Conservation (phyloP, 1,284 basidiomycete genomes). For the Clitocybe nebularis region DNA sequence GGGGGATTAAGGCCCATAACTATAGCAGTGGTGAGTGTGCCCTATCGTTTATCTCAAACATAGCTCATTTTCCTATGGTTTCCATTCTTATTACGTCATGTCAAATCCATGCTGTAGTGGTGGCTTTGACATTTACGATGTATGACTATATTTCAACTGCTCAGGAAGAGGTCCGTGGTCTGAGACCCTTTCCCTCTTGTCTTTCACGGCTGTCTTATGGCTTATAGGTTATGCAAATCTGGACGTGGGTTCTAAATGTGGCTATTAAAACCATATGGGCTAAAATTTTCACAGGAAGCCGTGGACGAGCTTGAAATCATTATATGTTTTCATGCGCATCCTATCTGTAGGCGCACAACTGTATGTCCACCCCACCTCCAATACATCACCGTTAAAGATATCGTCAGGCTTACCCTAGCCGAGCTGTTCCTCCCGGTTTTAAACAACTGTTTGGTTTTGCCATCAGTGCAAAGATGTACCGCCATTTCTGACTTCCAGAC, state of each 20-base stretch:
- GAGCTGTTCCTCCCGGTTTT: conserved; percentile 13
- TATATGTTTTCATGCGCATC: neutral
- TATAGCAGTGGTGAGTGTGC: conserved; percentile 21
- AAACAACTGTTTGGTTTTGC: conserved; percentile 3
- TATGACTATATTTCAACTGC: conserved; percentile 18
- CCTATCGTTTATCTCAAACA: neutral
- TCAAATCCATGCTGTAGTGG: too few relatives aligned
- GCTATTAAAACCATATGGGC: neutral
- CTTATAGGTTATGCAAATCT: conserved; percentile 18
- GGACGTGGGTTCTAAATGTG: conserved; percentile 18
- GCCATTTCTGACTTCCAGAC: conserved; percentile 18
- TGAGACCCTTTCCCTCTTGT: too few relatives aligned
- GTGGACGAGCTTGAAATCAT: conserved; percentile 18
- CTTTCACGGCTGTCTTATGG: neutral
- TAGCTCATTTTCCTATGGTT: neutral
- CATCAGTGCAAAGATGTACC: conserved; percentile 9
- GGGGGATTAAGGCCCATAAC: conserved; percentile 21
- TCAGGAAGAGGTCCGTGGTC: conserved; percentile 20
- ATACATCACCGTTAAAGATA: too few relatives aligned
- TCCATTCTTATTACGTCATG: too few relatives aligned
- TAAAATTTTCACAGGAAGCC: conserved; percentile 11
- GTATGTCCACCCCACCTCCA: too few relatives aligned
- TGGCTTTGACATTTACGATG: conserved; percentile 20
- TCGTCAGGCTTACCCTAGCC: conserved; percentile 15
- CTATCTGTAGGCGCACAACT: conserved; percentile 1